phyloP scores from a whole-genome alignment of 2,329 filamentous ascomycete genomes.

The Bipolaris gigantea region DNA sequence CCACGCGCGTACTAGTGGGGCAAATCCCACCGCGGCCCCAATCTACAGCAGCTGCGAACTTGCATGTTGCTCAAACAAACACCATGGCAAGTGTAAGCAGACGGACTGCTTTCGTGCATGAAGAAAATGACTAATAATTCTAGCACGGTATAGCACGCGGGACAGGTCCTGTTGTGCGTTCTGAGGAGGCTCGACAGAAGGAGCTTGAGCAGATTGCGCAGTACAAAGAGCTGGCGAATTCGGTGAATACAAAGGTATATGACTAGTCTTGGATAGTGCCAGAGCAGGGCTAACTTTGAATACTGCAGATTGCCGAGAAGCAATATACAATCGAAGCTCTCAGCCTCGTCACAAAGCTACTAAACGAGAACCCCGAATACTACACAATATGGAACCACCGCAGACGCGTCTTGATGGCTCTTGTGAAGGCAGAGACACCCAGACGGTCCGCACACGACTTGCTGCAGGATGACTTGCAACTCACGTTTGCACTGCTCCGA shows the following conservation, averaged over 20 bases:
- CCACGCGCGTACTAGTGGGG: conserved; percentile 35
- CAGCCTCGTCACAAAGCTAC: conserved; percentile 69
- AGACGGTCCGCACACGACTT: conserved; percentile 51
- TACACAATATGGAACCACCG: conserved; percentile 92
- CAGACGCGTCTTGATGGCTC: conserved; percentile 68
- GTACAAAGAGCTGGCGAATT: conserved; percentile 71
- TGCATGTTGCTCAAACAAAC: conserved; percentile 6
- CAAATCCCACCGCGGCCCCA: conserved; percentile 30
- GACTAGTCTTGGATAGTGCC: not conserved
- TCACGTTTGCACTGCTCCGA: conserved; percentile 80
- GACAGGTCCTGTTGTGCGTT: conserved; percentile 56
- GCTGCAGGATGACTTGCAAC: conserved; percentile 74
- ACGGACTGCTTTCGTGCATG: not conserved
- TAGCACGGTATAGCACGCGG: conserved; percentile 82
- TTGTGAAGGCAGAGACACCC: conserved; percentile 49
- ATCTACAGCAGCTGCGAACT: conserved; percentile 16
- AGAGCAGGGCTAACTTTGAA: not conserved
- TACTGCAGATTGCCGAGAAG: conserved; percentile 46
- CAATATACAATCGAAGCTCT: conserved; percentile 62
- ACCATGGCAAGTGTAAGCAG: conserved; percentile 48
- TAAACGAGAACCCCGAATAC: conserved; percentile 81
- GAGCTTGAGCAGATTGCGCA: conserved; percentile 75
- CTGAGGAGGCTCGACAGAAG: conserved; percentile 69
- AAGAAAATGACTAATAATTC: conserved; percentile 16
- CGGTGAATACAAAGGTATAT: conserved; percentile 66